phyloP scores from a whole-genome alignment of 2,329 filamentous ascomycete species.

The Colletotrichum lindemuthianum region DNA sequence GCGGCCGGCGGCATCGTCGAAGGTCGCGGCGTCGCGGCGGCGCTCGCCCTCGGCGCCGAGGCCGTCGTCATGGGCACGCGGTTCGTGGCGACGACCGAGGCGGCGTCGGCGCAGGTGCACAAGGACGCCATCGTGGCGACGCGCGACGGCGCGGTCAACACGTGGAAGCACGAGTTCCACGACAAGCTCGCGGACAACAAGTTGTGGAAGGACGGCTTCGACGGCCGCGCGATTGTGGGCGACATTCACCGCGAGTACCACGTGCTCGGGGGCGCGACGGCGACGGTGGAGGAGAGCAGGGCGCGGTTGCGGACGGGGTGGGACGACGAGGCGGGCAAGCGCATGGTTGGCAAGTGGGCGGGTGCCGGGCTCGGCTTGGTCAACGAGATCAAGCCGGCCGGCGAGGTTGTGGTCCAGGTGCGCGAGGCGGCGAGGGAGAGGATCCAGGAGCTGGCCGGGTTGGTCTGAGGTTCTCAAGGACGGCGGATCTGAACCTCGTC shows the following conservation, averaged over 20 bases:
- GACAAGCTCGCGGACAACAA: slow-evolving; percentile 50
- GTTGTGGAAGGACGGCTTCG: slow-evolving; percentile 55
- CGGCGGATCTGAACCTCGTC: not conserved
- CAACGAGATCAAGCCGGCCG: slow-evolving; percentile 51
- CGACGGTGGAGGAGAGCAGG: slow-evolving; percentile 50
- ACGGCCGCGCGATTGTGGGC: slow-evolving; percentile 54
- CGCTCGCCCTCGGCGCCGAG: slow-evolving; percentile 60
- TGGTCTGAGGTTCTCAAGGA: slow-evolving; percentile 23
- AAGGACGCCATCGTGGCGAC: slow-evolving; percentile 54
- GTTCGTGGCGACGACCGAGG: slow-evolving; percentile 58
- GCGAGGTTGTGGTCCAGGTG: slow-evolving; percentile 55
- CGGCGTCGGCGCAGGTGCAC: slow-evolving; percentile 50
- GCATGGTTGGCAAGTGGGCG: slow-evolving; percentile 50
- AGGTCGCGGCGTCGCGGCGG: slow-evolving; percentile 64
- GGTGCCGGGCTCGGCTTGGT: slow-evolving; percentile 58
- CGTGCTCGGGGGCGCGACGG: slow-evolving; percentile 29
- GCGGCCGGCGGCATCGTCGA: slow-evolving; percentile 71
- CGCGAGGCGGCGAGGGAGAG: slow-evolving; percentile 49
- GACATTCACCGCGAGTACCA: slow-evolving; percentile 53
- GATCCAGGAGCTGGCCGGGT: slow-evolving; percentile 43
- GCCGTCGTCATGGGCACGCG: slow-evolving; percentile 56
- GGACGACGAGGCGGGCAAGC: slow-evolving; percentile 45
- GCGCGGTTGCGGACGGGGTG: slow-evolving; percentile 50
- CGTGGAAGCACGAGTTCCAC: slow-evolving; percentile 59
- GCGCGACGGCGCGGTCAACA: slow-evolving; percentile 55